Conservation (phyloP, 495 filamentous ascomycete genomes). For the Hypoxylon crocopeplum region DNA sequence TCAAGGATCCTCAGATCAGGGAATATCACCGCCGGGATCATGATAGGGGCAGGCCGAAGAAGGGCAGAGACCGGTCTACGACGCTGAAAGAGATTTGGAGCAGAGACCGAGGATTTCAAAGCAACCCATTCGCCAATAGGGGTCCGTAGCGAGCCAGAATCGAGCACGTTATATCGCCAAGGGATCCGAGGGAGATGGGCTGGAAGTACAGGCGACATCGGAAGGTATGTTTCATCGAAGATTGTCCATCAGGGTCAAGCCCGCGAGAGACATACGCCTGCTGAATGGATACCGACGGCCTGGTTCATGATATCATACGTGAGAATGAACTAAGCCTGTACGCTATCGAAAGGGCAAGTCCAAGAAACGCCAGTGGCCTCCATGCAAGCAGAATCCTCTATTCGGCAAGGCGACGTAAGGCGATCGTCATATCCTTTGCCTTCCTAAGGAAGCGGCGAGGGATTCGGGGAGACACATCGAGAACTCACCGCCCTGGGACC, state of each 20-base stretch:
- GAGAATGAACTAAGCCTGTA: conserved; percentile 12
- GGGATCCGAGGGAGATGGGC: conserved; percentile 11
- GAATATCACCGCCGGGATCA: conserved; percentile 1
- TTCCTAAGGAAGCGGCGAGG: conserved; percentile 3
- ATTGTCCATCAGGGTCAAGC: conserved; percentile 6
- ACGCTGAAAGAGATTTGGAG: neutral
- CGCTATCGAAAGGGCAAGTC: conserved; percentile 23
- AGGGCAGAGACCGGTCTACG: conserved; percentile 3
- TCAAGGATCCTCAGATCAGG: conserved; percentile 1
- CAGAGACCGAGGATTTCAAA: conserved; percentile 5
- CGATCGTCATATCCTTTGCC: conserved; percentile 15
- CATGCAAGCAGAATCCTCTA: conserved; percentile 18
- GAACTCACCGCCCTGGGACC: conserved; percentile 19
- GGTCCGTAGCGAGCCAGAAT: neutral
- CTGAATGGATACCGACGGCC: conserved; percentile 25
- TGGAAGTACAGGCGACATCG: conserved; percentile 22
- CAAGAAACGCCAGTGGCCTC: neutral
- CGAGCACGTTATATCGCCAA: conserved; percentile 6
- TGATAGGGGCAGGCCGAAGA: conserved; percentile 14
- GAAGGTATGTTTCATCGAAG: conserved; percentile 17
- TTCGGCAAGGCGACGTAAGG: conserved; percentile 15
- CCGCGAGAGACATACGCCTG: neutral
- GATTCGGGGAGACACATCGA: conserved; percentile 11
- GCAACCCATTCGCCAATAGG: conserved; percentile 4
- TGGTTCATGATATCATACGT: conserved; percentile 36